Evolutionary conservation across 805 yeast genomes (phyloP).

Genomic region (Blastobotrys muscicola): DNA sequence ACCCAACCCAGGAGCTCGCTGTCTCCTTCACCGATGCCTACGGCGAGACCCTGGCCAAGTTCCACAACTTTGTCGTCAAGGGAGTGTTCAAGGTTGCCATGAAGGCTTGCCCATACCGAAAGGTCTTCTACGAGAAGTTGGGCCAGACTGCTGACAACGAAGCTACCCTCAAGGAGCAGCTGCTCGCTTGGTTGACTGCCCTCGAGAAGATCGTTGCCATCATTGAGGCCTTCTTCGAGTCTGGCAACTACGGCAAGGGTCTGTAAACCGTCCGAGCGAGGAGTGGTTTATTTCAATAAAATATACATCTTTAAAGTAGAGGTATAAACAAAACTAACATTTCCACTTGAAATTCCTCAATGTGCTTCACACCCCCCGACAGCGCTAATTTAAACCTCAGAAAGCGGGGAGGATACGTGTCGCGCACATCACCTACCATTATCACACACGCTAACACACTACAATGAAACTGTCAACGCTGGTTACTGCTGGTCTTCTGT

Average conservation of each 20-base stretch:
- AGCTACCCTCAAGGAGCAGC: constrained; percentile 44
- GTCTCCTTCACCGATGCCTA: constrained; percentile 81
- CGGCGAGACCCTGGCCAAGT: constrained; percentile 66
- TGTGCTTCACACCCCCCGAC: neutral
- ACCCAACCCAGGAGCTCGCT: constrained; percentile 55
- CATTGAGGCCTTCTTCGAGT: constrained; percentile 64
- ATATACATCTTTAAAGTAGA: neutral
- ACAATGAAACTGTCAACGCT: neutral
- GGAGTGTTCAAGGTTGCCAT: constrained; percentile 88
- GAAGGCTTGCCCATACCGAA: constrained; percentile 91
- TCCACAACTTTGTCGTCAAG: constrained; percentile 71
- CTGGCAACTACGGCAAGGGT: constrained; percentile 85
- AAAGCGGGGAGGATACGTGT: neutral
- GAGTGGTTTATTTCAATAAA: too few relatives aligned
- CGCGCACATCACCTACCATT: neutral
- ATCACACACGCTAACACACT: neutral
- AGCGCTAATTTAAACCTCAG: too few relatives aligned
- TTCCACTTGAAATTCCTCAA: neutral
- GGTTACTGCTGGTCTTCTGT: neutral
- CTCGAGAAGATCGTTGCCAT: constrained; percentile 64
- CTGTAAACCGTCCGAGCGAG: constrained; percentile 33
- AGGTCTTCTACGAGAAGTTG: constrained; percentile 71
- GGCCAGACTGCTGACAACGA: constrained; percentile 48
- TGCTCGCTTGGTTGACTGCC: constrained; percentile 65
- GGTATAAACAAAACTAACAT: neutral